Evolutionary conservation across 179 eudicot genomes (phyloP).

Genomic region (Corrigiola litoralis): DNA sequence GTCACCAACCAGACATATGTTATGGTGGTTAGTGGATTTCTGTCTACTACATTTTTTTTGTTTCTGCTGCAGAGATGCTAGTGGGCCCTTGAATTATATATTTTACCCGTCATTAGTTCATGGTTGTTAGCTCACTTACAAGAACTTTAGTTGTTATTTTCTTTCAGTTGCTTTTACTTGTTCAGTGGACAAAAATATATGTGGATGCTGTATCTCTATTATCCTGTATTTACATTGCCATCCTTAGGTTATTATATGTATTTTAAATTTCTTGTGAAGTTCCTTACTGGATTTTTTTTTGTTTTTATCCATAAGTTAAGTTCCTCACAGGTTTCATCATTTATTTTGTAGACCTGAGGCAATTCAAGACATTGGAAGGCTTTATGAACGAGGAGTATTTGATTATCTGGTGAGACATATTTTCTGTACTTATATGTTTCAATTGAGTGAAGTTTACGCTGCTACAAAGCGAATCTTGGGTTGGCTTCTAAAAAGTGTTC

Average conservation of each 20-base stretch:
- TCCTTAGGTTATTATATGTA: not conserved
- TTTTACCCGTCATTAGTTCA: not conserved
- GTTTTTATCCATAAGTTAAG: not conserved
- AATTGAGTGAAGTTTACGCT: not conserved
- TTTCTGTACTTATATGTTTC: slow-evolving; percentile 5
- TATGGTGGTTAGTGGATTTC: no score
- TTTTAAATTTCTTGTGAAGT: not conserved
- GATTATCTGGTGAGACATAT: slow-evolving; percentile 68
- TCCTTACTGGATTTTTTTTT: not conserved
- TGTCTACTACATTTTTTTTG: no score
- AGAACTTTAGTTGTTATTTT: not conserved
- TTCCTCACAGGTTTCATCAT: not conserved
- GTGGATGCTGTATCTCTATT: not conserved
- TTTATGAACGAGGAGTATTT: slow-evolving; percentile 74
- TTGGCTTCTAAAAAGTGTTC: not conserved
- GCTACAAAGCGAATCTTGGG: not conserved
- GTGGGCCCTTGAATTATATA: not conserved
- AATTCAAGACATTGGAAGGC: slow-evolving; percentile 50
- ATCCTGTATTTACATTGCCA: not conserved
- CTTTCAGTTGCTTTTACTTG: not conserved
- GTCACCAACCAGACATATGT: no score
- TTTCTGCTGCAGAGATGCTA: not conserved
- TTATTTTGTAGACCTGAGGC: slow-evolving; percentile 54
- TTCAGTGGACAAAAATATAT: not conserved
- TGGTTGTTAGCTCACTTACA: no score